These are phyloP conservation scores for Huntiella abstrusa DNA, from an alignment of 2,329 filamentous ascomycete species.

Conservation along the genomic window DNA sequence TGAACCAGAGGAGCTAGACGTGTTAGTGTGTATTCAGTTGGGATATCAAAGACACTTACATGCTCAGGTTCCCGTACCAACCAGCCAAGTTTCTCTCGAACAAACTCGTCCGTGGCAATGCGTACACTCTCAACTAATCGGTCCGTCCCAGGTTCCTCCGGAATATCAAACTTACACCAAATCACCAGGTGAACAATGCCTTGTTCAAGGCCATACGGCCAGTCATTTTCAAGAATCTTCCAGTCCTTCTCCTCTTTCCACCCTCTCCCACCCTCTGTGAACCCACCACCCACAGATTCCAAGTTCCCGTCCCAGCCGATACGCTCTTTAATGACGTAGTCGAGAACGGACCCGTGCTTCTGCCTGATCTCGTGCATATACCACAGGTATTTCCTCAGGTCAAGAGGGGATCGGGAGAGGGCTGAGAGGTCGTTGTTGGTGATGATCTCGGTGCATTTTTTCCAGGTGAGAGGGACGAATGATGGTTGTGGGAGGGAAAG, in stretches of 20 bases:
- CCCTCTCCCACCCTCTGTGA: background rate
- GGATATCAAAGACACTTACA: conserved; percentile 22
- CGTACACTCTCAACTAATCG: conserved; percentile 48
- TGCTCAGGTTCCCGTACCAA: conserved; percentile 30
- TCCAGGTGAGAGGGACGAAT: conserved; percentile 50
- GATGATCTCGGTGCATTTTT: conserved; percentile 44
- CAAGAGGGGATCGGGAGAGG: conserved; percentile 60
- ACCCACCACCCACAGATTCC: background rate
- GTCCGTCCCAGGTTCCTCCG: conserved; percentile 44
- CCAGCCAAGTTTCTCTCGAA: conserved; percentile 40
- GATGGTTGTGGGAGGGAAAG: conserved; percentile 50
- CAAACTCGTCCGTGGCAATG: conserved; percentile 49
- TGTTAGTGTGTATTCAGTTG: background rate
- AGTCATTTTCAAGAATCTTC: conserved; percentile 74
- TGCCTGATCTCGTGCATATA: conserved; percentile 46
- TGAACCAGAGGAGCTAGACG: conserved; percentile 25
- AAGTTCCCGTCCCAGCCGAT: conserved; percentile 40
- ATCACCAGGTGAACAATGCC: conserved; percentile 71
- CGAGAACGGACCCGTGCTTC: conserved; percentile 57
- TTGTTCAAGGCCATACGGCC: conserved; percentile 72
- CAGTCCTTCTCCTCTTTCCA: conserved; percentile 30
- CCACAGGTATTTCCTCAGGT: conserved; percentile 58
- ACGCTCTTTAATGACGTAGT: conserved; percentile 53
- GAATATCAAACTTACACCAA: conserved; percentile 77
- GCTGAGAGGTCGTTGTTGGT: conserved; percentile 47